A percentile compares a stretch with the other conserved stretches of the same genome.
These are phyloP conservation scores for Cyathus striatus DNA, from an alignment of 768 basidiomycete species.

Conservation along the genomic window DNA sequence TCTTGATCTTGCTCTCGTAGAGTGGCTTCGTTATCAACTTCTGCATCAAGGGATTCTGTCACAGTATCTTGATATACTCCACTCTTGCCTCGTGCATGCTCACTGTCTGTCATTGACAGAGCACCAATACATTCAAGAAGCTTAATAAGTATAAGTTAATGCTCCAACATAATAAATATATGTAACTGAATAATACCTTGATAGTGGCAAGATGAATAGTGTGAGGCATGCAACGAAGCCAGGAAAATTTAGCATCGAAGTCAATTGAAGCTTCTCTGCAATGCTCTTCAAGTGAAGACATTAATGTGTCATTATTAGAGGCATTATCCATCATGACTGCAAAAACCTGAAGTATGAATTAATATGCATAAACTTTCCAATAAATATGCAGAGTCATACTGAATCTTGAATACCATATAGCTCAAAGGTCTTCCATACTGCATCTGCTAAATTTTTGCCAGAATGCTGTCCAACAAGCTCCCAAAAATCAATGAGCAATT, in stretches of 20 bases:
- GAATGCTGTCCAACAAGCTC: conserved; percentile 27
- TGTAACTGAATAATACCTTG: conserved; percentile 11
- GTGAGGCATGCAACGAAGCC: conserved; percentile 31
- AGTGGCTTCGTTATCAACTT: conserved; percentile 6
- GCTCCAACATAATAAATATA: neutral
- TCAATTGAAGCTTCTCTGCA: conserved; percentile 10
- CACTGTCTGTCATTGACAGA: conserved; percentile 11
- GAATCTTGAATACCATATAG: conserved; percentile 16
- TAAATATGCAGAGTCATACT: conserved; percentile 10
- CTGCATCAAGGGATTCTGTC: conserved; percentile 5
- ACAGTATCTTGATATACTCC: conserved; percentile 16
- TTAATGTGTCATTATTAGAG: conserved; percentile 29
- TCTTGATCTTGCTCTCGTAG: conserved; percentile 8
- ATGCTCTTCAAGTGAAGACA: conserved; percentile 11
- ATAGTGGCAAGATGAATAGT: conserved; percentile 30
- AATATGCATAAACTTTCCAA: neutral
- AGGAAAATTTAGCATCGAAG: conserved; percentile 16
- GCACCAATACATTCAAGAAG: conserved; percentile 14
- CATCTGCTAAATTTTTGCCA: conserved; percentile 27
- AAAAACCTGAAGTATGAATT: conserved; percentile 14
- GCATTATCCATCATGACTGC: conserved; percentile 30
- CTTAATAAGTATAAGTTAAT: neutral
- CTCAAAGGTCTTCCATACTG: conserved; percentile 21
- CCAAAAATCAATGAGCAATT: conserved; percentile 28
- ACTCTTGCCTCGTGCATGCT: conserved; percentile 9